These are phyloP conservation scores for Colletotrichum limetticola DNA, from an alignment of 2,329 filamentous ascomycete species.

Conservation along the genomic window DNA sequence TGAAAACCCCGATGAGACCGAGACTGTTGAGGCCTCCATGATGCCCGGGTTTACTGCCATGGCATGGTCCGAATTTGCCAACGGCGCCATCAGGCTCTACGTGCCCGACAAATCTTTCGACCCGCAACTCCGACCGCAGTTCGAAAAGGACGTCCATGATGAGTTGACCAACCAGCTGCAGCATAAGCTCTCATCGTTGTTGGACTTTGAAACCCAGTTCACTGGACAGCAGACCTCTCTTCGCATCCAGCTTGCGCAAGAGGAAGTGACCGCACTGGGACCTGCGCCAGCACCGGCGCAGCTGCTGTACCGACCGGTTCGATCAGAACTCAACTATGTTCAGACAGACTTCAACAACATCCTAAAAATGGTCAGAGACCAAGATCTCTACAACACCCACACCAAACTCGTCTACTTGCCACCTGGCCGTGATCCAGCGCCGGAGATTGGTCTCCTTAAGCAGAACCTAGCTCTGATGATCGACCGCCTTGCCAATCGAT, in stretches of 20 bases:
- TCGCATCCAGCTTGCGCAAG: slow-evolving; percentile 70
- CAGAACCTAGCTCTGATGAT: slow-evolving; percentile 75
- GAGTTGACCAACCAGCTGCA: slow-evolving; percentile 67
- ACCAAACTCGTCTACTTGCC: slow-evolving; percentile 44
- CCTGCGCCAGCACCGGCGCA: slow-evolving; percentile 71
- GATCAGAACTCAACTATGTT: slow-evolving; percentile 75
- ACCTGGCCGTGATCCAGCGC: slow-evolving; percentile 45
- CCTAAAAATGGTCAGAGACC: slow-evolving; percentile 70
- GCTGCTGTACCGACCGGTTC: slow-evolving; percentile 76
- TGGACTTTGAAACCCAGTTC: slow-evolving; percentile 72
- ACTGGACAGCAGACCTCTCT: slow-evolving; percentile 76
- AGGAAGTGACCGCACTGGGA: slow-evolving; percentile 73
- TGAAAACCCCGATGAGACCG: neutral
- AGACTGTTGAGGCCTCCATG: neutral
- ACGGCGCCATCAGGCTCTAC: slow-evolving; percentile 81
- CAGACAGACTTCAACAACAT: slow-evolving; percentile 87
- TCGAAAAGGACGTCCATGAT: slow-evolving; percentile 70
- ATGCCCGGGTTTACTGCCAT: slow-evolving; percentile 45
- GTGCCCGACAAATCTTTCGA: slow-evolving; percentile 90
- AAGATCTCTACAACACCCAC: slow-evolving; percentile 53
- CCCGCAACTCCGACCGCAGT: slow-evolving; percentile 73
- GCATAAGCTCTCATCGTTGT: slow-evolving; percentile 68
- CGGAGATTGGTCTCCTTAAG: slow-evolving; percentile 62
- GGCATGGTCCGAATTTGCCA: slow-evolving; percentile 81
- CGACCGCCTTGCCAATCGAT: slow-evolving; percentile 74